These are phyloP conservation scores for Tricholoma hemisulphureum DNA, from an alignment of 768 basidiomycete species.

Conservation along the genomic window DNA sequence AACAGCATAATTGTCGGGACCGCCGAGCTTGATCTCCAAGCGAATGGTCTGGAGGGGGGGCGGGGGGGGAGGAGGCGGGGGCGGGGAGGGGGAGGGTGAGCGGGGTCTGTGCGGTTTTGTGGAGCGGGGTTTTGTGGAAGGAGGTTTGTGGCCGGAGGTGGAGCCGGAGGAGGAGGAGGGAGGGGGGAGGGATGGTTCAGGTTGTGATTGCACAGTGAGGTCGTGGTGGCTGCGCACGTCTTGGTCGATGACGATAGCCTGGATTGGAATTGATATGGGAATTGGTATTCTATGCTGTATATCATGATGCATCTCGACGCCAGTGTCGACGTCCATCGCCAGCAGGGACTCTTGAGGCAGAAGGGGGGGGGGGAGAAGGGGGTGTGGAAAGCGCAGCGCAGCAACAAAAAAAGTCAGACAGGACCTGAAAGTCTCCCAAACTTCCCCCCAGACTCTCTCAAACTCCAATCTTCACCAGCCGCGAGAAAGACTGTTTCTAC, in stretches of 20 bases:
- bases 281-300: constrained; percentile 1
- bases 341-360: background rate
- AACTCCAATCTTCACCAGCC: constrained; percentile 15
- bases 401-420: too few species aligned
- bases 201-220: too few species aligned
- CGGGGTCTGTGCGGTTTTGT: constrained; percentile 32
- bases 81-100: constrained; percentile 20
- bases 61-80: constrained; percentile 47
- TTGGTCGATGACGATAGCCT: constrained; percentile 9
- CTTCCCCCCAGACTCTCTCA: constrained; percentile 7
- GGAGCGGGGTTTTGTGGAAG: constrained; percentile 50
- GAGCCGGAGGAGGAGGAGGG: constrained; percentile 1
- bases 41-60: constrained; percentile 55
- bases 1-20: constrained; percentile 64
- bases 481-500: constrained; percentile 23
- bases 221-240: constrained; percentile 2
- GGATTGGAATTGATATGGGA: constrained; percentile 7
- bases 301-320: background rate
- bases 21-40: constrained; percentile 59
- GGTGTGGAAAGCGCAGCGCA: too few species aligned
- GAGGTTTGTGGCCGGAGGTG: constrained; percentile 10
- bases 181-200: constrained; percentile 1
- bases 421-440: constrained; percentile 1
- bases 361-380: too few species aligned
- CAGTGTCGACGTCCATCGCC: constrained; percentile 5